Evolutionary conservation across 441 rosid genomes (phyloP), one percentile per base, ranked within the genome.

Genomic region (Capsella rubella): DNA sequence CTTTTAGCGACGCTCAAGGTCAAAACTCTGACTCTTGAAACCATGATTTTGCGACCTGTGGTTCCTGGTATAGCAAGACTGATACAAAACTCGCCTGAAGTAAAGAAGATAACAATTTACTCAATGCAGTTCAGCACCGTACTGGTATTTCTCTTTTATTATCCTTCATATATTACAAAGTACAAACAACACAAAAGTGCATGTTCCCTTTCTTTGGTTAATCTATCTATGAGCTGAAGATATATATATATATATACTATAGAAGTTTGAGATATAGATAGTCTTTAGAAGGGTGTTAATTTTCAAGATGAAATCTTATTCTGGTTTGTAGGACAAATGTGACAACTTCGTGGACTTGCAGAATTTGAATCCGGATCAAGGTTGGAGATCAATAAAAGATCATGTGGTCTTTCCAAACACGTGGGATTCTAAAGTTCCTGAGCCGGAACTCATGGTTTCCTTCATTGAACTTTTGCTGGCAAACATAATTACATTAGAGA

Each of bases 381-480:
- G 37, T 7, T 34, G 37, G 37, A 34, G 37, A 34, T 34, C 37
- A 14, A 21, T 13, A 25, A 21, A 21, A 21, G 6, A 42, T 2
- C 37, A 34, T 34, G 50, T 27, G 52, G 37, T 14, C 52, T 14
- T 28, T 43, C 37, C 25, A 2, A 15, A 25, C 27, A 3, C 16
- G 15, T 18, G 31, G 31, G 10, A 37, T 4, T 10, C 9, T 37
- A 25, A 39, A 37, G 64, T 37, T 39, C 46, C 31, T 35, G n/a
- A 39, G 10, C 31, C 64, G 11, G 4, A 59, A 37, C 65, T 40
- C 18, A 31, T 42, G 65, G 65, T 29, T 61, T 42, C 18, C 12
- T 61, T 61, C 21, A 14, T 61, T 6, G 35, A 61, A 13, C 35
- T 61, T 61, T 61, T 61, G 21, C 65, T 61, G 51, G 34, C 34